Evolutionary conservation across 768 basidiomycete species (phyloP).

Genomic region (Tricholoma sp.): DNA sequence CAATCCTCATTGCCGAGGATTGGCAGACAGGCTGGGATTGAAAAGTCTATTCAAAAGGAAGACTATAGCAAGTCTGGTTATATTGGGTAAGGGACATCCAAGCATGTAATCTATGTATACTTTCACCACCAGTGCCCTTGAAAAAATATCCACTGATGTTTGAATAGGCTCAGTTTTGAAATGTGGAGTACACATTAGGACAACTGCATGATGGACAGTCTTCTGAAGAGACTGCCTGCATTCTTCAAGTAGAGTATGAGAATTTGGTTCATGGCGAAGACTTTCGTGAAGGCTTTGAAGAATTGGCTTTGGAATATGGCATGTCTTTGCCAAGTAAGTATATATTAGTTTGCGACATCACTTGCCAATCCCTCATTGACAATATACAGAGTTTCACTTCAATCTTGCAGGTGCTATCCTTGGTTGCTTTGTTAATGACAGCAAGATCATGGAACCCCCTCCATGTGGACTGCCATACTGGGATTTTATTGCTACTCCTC

Average conservation of each 20-base stretch:
- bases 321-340: too few species aligned
- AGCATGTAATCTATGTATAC: conserved; percentile 12
- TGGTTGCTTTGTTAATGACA: background rate
- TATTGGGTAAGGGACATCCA: conserved; percentile 10
- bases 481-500: too few species aligned
- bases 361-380: too few species aligned
- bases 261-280: conserved; percentile 12
- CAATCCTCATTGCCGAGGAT: too few species aligned
- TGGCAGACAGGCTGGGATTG: background rate
- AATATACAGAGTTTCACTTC: conserved; percentile 9
- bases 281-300: too few species aligned
- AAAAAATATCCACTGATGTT: background rate
- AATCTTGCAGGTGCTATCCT: conserved; percentile 8
- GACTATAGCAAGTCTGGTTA: too few species aligned
- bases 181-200: too few species aligned
- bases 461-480: too few species aligned
- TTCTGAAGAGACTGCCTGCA: background rate
- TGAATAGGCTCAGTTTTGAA: conserved; percentile 4
- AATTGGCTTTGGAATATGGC: too few species aligned
- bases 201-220: too few species aligned
- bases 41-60: background rate
- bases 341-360: too few species aligned
- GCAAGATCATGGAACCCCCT: too few species aligned
- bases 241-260: conserved; percentile 10
- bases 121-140: background rate